Base-by-base conservation (phyloP, 179 eudicot genomes). In the Spergularia azorica region DNA sequence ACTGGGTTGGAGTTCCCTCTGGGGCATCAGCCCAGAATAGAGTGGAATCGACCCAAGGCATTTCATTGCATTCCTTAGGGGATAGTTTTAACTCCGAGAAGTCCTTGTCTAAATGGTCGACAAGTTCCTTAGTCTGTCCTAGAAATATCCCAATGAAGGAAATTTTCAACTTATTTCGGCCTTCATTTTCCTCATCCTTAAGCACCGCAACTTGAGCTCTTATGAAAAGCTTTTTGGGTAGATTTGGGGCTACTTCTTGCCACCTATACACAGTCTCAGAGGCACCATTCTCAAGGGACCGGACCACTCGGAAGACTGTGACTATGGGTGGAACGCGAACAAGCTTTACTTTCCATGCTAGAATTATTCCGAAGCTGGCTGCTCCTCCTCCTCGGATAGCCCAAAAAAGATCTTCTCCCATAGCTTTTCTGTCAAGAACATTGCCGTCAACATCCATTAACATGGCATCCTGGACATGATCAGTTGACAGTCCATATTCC, bases 391-490 rank as follows among this genome's bases (percentile, higher is more conserved):
- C 79, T 67, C 73, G 21, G 7, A 76, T 69, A 32, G 79, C 79
- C 79, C 79, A 76, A 16, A 76, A 76, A 5, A 67, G 36, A 76
- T 76, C 79, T 10, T 68, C 73, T 73, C 79, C 79, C 79, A 76
- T 76, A 7, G 43, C 0, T 46, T 41, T 26, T 67, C 79, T 20
- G 26, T 67, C 16, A 48, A 76, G 67, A 41, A 76, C 46, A 10
- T 11, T 57, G 4, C 67, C 79, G 21, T 67, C 38, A 2, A 21
- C 79, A 67, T 76, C 43, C 67, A 76, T 18, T 21, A 76, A 3
- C 11, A 43, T 12, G 18, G 73, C 73, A 58, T 76, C 73, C 10
- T 67, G 26, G 6, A 76, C 21, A 6, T 57, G 61, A 21, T 76
- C 79, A 2, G 79, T 57, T 1, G 79, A 56, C 7, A 76, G 79